phyloP scores from a whole-genome alignment of 176 grass and related monocot genomes.

The Carex cristatella region DNA sequence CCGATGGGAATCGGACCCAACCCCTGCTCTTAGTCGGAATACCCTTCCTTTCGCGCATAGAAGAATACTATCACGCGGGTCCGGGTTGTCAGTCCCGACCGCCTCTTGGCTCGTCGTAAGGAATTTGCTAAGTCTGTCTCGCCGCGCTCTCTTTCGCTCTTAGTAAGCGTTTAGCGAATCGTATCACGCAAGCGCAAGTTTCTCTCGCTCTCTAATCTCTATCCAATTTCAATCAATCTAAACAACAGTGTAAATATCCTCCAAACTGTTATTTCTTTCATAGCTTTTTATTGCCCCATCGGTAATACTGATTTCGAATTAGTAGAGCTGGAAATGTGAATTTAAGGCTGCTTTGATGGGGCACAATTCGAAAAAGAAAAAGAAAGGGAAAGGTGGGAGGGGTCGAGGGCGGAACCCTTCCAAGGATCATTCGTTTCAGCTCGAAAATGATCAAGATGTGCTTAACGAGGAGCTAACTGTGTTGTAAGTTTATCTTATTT shows the following conservation, averaged over 20 bases:
- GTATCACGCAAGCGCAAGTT: background rate
- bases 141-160: background rate
- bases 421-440: conserved; percentile 65
- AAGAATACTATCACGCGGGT: background rate
- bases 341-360: conserved; percentile 43
- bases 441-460: conserved; percentile 51
- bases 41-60: background rate
- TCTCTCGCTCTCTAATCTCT: background rate
- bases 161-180: background rate
- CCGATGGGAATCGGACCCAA: no score
- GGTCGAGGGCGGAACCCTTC: conserved; percentile 42
- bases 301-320: background rate
- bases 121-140: background rate
- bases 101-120: no score
- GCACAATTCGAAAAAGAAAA: conserved; percentile 86
- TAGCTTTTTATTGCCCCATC: background rate
- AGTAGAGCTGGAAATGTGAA: conserved; percentile 5
- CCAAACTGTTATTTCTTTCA: background rate
- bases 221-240: background rate
- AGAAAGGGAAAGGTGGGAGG: conserved; percentile 53
- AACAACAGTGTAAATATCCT: background rate
- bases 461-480: conserved; percentile 77
- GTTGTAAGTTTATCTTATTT: conserved; percentile 43
- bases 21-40: no score
- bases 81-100: background rate